Conservation (phyloP, 306 rosid genomes). For the Vigna trinervia region DNA sequence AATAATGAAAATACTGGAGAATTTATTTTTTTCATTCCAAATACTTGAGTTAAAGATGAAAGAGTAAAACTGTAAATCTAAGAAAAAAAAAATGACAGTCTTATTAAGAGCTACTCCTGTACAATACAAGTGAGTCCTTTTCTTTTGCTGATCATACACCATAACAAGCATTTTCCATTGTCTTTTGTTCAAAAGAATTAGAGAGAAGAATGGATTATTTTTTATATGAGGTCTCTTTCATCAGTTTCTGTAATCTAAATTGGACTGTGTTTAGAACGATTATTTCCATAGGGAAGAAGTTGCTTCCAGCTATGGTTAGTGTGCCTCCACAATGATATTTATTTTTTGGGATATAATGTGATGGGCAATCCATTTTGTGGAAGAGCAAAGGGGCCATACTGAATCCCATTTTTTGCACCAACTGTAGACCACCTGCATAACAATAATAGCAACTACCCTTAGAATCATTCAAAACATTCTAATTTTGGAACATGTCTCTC, state of each 20-base stretch:
- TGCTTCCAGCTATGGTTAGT: constrained; percentile 23
- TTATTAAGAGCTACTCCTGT: too few relatives aligned
- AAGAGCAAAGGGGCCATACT: constrained; percentile 94
- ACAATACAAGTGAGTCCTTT: too few relatives aligned
- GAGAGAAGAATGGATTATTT: not conserved
- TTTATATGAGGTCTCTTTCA: not conserved
- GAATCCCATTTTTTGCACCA: constrained; percentile 79
- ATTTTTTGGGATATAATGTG: constrained; percentile 53
- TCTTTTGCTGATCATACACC: too few relatives aligned
- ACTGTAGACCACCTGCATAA: constrained; percentile 70
- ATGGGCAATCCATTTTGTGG: constrained; percentile 92
- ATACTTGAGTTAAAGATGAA: too few relatives aligned
- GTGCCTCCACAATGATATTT: not conserved
- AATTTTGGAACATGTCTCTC: not conserved
- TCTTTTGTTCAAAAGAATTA: constrained; percentile 35
- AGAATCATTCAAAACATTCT: constrained; percentile 28
- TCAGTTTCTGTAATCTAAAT: not conserved
- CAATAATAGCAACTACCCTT: constrained; percentile 2
- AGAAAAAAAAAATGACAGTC: too few relatives aligned
- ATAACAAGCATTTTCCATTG: too few relatives aligned
- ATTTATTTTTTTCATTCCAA: too few relatives aligned
- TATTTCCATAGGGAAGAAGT: constrained; percentile 36
- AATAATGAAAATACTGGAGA: too few relatives aligned
- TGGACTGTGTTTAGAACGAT: constrained; percentile 25
- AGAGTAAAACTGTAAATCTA: too few relatives aligned